A percentile compares a stretch with the other conserved stretches of the same genome.
phyloP scores from a whole-genome alignment of 768 basidiomycete genomes.

The Termitomyces sp. region DNA sequence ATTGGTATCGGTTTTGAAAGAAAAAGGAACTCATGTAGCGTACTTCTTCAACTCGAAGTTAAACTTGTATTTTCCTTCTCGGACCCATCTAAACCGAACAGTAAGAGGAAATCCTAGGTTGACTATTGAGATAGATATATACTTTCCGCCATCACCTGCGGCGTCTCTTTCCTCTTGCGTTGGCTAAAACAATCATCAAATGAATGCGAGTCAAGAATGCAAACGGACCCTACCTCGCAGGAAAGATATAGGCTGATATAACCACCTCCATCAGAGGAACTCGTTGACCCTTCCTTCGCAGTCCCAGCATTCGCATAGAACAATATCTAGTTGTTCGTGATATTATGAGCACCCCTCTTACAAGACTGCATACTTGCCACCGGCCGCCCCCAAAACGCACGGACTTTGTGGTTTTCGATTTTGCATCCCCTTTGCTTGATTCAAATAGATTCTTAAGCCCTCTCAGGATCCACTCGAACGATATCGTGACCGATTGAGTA shows the following conservation, averaged over 20 bases:
- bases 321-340: conserved; percentile 45
- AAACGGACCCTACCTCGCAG: conserved; percentile 51
- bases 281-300: conserved; percentile 36
- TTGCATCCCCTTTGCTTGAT: conserved; percentile 68
- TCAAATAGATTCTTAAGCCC: conserved; percentile 74
- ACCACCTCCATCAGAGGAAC: conserved; percentile 23
- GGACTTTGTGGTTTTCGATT: conserved; percentile 75
- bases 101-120: neutral
- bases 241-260: conserved; percentile 76
- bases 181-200: conserved; percentile 38
- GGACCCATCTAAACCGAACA: conserved; percentile 54
- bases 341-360: neutral
- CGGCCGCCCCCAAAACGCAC: conserved; percentile 68
- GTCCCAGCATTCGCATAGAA: conserved; percentile 82
- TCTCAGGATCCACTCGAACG: conserved; percentile 75
- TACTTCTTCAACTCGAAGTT: conserved; percentile 77
- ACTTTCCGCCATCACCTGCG: conserved; percentile 51
- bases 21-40: neutral
- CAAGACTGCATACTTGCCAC: conserved; percentile 54
- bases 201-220: neutral
- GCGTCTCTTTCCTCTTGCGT: conserved; percentile 70
- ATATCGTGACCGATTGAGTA: conserved; percentile 50
- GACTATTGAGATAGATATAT: neutral
- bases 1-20: conserved; percentile 16
- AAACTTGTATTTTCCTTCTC: conserved; percentile 83